Evolutionary conservation across 352 stramenopile genomes (phyloP), one percentile per base, ranked within the genome.

Genomic region (Phytophthora crassamura): DNA sequence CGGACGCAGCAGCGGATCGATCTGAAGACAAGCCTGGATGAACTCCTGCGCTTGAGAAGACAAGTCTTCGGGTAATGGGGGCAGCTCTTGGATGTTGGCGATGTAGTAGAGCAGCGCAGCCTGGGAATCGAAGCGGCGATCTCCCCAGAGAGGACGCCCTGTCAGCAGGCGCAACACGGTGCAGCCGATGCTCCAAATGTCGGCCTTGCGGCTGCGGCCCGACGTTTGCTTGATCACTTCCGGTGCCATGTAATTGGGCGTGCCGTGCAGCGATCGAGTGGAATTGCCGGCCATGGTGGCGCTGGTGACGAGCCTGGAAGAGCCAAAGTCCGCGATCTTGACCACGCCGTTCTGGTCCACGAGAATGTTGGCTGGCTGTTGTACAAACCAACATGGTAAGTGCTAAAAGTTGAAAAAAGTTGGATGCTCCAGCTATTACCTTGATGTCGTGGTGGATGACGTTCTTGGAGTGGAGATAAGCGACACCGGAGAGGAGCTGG

Each of bases 281-380:
- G 58, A 69, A 7, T 69, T 77, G 48, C 76, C 84, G 59, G 75
- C 39, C 36, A 80, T 61, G 5, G 78, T 89, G 14, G 69, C 77
- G 65, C 77, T 84, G 71, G 69, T 85, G 12, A 88, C 80, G 15
- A 91, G 67, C 6, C 82, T 54, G 34, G 94, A 98, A 9, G 94
- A 91, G 11, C 96, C 95, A 78, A 98, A 98, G 69, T 98, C 95
- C 6, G 93, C 93, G 18, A 98, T 78, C 67, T 98, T 99, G 25
- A 98, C 93, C 16, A 91, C 74, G 33, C 96, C 96, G 51, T 93
- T 82, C 61, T 98, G 92, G 60, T 97, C 96, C 8, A 99, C 91
- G 25, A 99, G 78, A 51, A 99, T 92, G 58, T 99, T 99, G 25
- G 84, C 87, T 6, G 86, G 84, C 80, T 88, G 50, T 7, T 39